phyloP scores from a whole-genome alignment of 139 green algal genomes.

The Bryopsis sp. region DNA sequence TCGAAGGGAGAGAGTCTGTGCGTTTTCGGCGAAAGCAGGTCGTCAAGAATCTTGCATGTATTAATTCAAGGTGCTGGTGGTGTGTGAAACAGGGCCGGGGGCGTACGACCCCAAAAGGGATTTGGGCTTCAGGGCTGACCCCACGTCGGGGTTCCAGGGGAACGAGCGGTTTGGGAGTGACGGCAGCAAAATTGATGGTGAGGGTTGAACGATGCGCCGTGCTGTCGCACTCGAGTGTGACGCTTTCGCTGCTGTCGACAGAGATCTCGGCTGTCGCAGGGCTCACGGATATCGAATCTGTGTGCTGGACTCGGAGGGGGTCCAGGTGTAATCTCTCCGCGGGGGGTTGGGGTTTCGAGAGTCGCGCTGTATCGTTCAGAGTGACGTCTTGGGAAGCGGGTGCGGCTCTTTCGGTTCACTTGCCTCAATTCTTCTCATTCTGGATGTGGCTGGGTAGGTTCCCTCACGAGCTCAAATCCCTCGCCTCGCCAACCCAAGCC shows the following conservation, averaged over 20 bases:
- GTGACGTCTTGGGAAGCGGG: no score
- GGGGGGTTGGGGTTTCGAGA: not conserved
- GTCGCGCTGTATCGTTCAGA: not conserved
- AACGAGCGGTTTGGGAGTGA: constrained; percentile 27
- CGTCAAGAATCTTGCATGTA: not conserved
- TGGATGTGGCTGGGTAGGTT: not conserved
- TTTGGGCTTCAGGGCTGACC: constrained; percentile 31
- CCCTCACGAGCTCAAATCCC: not conserved
- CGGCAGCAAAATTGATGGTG: no score
- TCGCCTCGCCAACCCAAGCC: constrained; percentile 25
- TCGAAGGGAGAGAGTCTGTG: not conserved
- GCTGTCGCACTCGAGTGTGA: no score
- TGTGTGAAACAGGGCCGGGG: constrained; percentile 18
- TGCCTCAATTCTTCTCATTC: not conserved
- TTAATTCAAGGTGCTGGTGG: not conserved
- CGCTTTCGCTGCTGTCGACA: no score
- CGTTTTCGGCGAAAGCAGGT: not conserved
- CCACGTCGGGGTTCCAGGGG: constrained; percentile 34
- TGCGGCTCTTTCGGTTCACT: constrained; percentile 1
- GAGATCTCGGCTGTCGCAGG: no score
- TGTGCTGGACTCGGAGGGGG: no score
- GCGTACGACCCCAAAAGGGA: constrained; percentile 36
- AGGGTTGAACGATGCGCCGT: no score
- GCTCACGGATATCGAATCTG: no score
- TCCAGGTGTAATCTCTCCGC: no score